Evolutionary conservation across 495 filamentous ascomycete species (phyloP).

Genomic region (Aspergillus mulundensis): DNA sequence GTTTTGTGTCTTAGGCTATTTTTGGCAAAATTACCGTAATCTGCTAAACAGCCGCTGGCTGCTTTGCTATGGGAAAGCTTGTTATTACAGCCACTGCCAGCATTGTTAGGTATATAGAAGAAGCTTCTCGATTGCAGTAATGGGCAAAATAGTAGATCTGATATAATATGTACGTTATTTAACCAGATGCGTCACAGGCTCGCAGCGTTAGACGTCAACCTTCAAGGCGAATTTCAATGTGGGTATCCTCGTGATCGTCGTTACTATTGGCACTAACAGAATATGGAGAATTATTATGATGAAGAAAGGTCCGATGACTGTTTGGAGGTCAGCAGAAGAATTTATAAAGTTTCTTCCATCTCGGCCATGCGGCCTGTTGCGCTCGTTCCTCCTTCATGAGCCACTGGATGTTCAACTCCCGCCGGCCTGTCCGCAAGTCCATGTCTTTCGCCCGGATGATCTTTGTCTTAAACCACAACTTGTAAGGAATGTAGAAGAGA

Average conservation of each 20-base stretch:
- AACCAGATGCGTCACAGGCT: not conserved
- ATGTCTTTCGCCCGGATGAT: conserved; percentile 65
- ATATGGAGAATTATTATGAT: not conserved
- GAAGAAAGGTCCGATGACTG: not conserved
- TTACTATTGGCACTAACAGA: not conserved
- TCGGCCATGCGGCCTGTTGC: conserved; percentile 69
- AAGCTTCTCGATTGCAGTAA: not conserved
- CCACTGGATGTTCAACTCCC: conserved; percentile 76
- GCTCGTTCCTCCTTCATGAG: conserved; percentile 71
- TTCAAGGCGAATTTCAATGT: not conserved
- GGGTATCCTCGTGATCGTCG: conserved; percentile 8
- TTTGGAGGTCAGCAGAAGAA: conserved; percentile 45
- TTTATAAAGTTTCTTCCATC: conserved; percentile 75
- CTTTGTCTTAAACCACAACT: conserved; percentile 68
- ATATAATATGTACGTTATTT: not conserved
- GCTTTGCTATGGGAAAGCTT: not conserved
- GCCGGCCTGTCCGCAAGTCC: conserved; percentile 82
- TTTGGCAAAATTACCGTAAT: conserved; percentile 19
- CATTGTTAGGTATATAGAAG: not conserved
- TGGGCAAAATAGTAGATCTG: too few relatives aligned
- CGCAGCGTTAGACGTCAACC: not conserved
- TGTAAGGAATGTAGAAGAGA: conserved; percentile 71
- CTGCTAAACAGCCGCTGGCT: not conserved
- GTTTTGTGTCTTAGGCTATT: conserved; percentile 17
- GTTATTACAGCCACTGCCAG: not conserved